Evolutionary conservation across 495 filamentous ascomycete genomes (phyloP).

Genomic region (Hyaloscypha bicolor): DNA sequence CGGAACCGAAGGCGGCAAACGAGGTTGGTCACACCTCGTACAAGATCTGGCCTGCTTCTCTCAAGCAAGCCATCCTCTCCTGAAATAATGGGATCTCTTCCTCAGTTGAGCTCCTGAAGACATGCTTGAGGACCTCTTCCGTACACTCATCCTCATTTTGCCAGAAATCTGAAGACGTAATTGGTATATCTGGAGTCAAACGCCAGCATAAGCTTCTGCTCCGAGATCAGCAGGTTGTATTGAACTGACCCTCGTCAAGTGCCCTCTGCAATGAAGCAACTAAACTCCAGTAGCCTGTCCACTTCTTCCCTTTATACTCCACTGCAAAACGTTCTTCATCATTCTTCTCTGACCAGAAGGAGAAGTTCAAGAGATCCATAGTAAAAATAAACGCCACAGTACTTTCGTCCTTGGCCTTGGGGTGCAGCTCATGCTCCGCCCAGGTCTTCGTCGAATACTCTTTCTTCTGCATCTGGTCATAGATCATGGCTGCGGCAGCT

Average conservation of each 20-base stretch:
- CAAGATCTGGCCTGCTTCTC: slow-evolving; percentile 82
- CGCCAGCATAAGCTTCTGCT: slow-evolving; percentile 17
- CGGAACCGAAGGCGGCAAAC: not conserved
- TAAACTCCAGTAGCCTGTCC: slow-evolving; percentile 96
- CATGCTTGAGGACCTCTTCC: slow-evolving; percentile 68
- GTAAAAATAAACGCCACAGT: slow-evolving; percentile 92
- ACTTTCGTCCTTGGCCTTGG: slow-evolving; percentile 71
- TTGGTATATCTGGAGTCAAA: slow-evolving; percentile 69
- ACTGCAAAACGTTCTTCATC: slow-evolving; percentile 71
- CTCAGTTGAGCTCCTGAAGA: slow-evolving; percentile 84
- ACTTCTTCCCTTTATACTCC: slow-evolving; percentile 75
- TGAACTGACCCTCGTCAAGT: slow-evolving; percentile 72
- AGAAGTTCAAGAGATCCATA: slow-evolving; percentile 96
- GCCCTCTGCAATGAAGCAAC: slow-evolving; percentile 85
- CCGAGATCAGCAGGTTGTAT: slow-evolving; percentile 11
- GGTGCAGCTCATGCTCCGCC: slow-evolving; percentile 90
- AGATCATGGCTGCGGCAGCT: slow-evolving; percentile 76
- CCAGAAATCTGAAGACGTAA: slow-evolving; percentile 90
- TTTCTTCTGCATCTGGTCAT: slow-evolving; percentile 78
- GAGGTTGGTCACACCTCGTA: slow-evolving; percentile 65
- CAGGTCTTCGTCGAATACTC: slow-evolving; percentile 81
- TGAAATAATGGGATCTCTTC: slow-evolving; percentile 86
- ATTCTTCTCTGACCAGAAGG: slow-evolving; percentile 78
- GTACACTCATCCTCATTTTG: slow-evolving; percentile 74
- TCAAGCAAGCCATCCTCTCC: slow-evolving; percentile 76